Evolutionary conservation across 2,329 filamentous ascomycete species (phyloP).

Genomic region (Salinomyces thailandicus): DNA sequence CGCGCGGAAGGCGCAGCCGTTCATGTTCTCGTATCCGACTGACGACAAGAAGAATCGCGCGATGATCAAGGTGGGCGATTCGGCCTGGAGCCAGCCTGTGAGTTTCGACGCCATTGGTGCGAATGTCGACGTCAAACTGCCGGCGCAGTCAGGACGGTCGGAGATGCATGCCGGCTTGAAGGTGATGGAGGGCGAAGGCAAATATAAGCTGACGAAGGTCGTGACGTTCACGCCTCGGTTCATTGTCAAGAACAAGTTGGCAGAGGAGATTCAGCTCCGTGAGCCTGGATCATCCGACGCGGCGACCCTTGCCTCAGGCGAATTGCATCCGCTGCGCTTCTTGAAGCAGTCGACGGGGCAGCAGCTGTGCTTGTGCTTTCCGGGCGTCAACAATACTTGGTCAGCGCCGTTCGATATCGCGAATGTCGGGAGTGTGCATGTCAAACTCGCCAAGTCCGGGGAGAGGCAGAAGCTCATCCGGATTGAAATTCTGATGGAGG

Average conservation of each 20-base stretch:
- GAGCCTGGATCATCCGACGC: constrained; percentile 86
- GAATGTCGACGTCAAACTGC: constrained; percentile 75
- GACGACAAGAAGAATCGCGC: constrained; percentile 89
- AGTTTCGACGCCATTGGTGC: constrained; percentile 97
- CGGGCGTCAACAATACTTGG: constrained; percentile 93
- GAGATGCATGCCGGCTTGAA: constrained; percentile 90
- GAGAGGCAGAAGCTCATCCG: constrained; percentile 82
- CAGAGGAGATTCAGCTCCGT: constrained; percentile 77
- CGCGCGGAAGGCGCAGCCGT: constrained; percentile 66
- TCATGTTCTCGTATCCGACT: constrained; percentile 90
- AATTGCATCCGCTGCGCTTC: constrained; percentile 79
- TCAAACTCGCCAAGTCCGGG: constrained; percentile 85
- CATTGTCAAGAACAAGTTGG: constrained; percentile 84
- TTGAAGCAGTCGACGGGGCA: constrained; percentile 73
- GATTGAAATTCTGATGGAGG: constrained; percentile 82
- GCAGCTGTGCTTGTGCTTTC: constrained; percentile 85
- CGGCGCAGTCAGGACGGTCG: constrained; percentile 56
- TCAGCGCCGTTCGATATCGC: constrained; percentile 96
- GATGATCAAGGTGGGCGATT: constrained; percentile 76
- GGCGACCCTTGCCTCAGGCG: constrained; percentile 64
- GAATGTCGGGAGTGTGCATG: constrained; percentile 80
- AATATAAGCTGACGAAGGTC: constrained; percentile 95
- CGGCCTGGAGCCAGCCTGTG: constrained; percentile 92
- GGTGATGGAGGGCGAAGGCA: constrained; percentile 82
- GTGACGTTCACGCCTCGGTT: constrained; percentile 89